Conservation (phyloP, 768 basidiomycete species). For the Amanita phalloides region DNA sequence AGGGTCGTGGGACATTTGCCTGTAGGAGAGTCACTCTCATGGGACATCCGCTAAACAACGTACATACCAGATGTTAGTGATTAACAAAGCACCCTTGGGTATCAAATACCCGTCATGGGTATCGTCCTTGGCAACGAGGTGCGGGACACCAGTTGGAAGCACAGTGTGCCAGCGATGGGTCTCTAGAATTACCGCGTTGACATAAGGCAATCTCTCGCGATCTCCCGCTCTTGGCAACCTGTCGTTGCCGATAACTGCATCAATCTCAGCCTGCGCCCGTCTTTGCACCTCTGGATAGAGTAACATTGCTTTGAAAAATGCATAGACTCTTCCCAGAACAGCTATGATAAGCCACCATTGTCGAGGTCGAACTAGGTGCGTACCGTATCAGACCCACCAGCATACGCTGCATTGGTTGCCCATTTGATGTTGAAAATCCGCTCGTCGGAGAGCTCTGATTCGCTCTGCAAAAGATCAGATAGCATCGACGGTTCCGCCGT, state of each 20-base stretch:
- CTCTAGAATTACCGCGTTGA: slow-evolving; percentile 27
- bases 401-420: slow-evolving; percentile 36
- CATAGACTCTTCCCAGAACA: slow-evolving; percentile 22
- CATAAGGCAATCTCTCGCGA: slow-evolving; percentile 27
- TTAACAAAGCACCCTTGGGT: slow-evolving; percentile 27
- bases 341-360: not conserved
- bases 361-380: slow-evolving; percentile 2
- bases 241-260: slow-evolving; percentile 27
- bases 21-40: slow-evolving; percentile 1
- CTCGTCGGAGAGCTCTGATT: slow-evolving; percentile 17
- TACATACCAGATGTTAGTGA: slow-evolving; percentile 23
- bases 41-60: not conserved
- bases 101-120: slow-evolving; percentile 32
- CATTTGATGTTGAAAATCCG: slow-evolving; percentile 30
- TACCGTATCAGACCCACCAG: slow-evolving; percentile 28
- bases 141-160: slow-evolving; percentile 22
- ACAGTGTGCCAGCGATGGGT: slow-evolving; percentile 25
- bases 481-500: slow-evolving; percentile 24
- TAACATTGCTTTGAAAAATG: slow-evolving; percentile 29
- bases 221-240: slow-evolving; percentile 30
- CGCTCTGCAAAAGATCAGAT: slow-evolving; percentile 19
- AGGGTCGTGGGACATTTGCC: slow-evolving; percentile 34
- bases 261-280: slow-evolving; percentile 33
- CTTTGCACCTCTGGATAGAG: slow-evolving; percentile 26
- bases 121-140: slow-evolving; percentile 31